Base-by-base conservation (phyloP, 495 filamentous ascomycete species). In the Friedmanniomyces endolithicus region DNA sequence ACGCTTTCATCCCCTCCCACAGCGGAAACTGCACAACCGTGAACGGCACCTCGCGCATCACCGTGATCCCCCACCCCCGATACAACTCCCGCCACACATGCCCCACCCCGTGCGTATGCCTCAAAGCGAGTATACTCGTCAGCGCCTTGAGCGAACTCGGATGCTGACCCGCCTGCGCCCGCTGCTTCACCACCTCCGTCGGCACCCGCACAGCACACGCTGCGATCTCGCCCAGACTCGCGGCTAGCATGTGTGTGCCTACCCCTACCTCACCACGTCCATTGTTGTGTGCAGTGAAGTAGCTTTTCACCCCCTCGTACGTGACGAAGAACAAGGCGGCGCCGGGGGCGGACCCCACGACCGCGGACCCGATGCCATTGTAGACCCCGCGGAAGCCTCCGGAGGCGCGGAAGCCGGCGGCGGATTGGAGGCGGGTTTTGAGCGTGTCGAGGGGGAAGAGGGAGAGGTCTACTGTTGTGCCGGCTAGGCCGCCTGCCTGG, bases 261-360 rank as follows among this genome's bases (percentile, higher is more conserved):
- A 72, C 65, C 44, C 68, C 67, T 24, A 53, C 64, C 52, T 63
- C 63, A 22, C 14, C 35, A 31, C 34, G 19, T 7, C 14, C 22
- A 0, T 45, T 20, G n/a, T 11, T 31, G 3, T 4, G 2, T 17
- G 47, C 31, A 8, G 44, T 29, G 24, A 54, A 43, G 6, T 52
- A n/a, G 16, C 59, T 59, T 66, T 96, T 97, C 40, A 84, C 74
- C 48, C 78, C 72, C 66, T 98, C 92, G 72, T 98, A 98, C 53
- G 89, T 94, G 66, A 88, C 86, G 79, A 98, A 98, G 79, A 98
- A 98, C 59, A 95, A 87, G 40, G 92, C 90, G 6, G 92, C 92
- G n/a, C 88, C 89, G 6, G 92, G 92, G 0, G 94, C 94, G 34
- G 88, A 95, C n/a, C 92, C 92, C 62, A 96, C 80, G 29, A 88